Percentiles rank a stretch among this genome's conserved stretches.
These are phyloP conservation scores for Coriolopsis trogii DNA, from an alignment of 1,284 basidiomycete genomes.

Conservation along the genomic window DNA sequence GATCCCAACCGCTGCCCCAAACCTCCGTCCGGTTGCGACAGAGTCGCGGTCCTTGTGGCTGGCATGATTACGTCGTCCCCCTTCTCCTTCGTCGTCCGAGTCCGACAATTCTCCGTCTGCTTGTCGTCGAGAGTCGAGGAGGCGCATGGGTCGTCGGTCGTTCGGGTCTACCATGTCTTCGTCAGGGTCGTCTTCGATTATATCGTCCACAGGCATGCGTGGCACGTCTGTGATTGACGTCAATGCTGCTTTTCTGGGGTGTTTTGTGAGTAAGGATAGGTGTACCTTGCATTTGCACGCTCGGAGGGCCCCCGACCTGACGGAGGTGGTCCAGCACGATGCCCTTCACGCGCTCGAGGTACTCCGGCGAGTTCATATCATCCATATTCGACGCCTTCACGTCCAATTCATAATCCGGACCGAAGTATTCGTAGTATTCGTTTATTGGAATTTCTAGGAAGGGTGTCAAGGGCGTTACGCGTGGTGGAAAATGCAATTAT, in stretches of 20 bases:
- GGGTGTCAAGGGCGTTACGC: background rate
- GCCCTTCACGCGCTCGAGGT: conserved; percentile 90
- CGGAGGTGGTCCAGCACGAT: conserved; percentile 92
- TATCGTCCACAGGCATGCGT: conserved; percentile 75
- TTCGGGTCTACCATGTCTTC: conserved; percentile 83
- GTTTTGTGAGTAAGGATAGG: no score
- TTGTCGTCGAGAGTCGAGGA: conserved; percentile 75
- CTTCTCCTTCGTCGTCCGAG: conserved; percentile 87
- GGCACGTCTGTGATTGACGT: conserved; percentile 82
- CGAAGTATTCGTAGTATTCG: conserved; percentile 99
- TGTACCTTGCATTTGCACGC: conserved; percentile 87
- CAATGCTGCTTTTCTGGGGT: no score
- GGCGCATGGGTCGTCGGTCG: conserved; percentile 69
- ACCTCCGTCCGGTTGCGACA: conserved; percentile 51
- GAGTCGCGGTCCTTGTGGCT: conserved; percentile 57
- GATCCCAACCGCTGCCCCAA: conserved; percentile 70
- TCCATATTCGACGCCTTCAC: conserved; percentile 96
- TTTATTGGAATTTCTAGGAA: conserved; percentile 88
- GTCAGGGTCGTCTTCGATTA: conserved; percentile 78
- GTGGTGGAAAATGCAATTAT: conserved; percentile 7
- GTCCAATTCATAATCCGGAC: conserved; percentile 97
- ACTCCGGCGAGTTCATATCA: conserved; percentile 92
- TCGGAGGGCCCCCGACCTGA: conserved; percentile 84
- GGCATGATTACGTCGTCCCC: conserved; percentile 69
- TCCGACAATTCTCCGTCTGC: conserved; percentile 82